A percentile compares a stretch with the other conserved stretches of the same genome.
phyloP scores from a whole-genome alignment of 768 basidiomycete species.

The Exsudoporus frostii region DNA sequence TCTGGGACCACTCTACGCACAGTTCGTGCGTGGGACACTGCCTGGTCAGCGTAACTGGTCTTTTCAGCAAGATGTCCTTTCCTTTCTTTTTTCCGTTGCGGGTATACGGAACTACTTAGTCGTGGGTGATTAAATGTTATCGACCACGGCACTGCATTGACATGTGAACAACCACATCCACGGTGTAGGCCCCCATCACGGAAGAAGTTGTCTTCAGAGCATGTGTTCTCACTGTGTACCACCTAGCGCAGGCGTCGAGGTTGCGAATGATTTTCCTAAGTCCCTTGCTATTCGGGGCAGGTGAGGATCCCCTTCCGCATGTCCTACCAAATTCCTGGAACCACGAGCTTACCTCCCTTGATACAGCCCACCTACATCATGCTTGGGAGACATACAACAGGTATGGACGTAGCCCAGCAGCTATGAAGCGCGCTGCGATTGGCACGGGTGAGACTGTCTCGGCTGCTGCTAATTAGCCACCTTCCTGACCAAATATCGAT shows the following conservation, averaged over 20 bases:
- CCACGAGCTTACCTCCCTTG: slow-evolving; percentile 6
- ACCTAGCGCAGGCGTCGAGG: slow-evolving; percentile 57
- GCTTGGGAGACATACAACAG: slow-evolving; percentile 82
- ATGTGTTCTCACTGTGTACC: slow-evolving; percentile 73
- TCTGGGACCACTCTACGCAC: slow-evolving; percentile 70
- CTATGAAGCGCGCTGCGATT: slow-evolving; percentile 59
- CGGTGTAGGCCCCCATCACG: slow-evolving; percentile 73
- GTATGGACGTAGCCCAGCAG: slow-evolving; percentile 63
- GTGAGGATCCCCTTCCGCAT: slow-evolving; percentile 40
- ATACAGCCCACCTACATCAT: slow-evolving; percentile 86
- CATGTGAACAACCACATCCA: not conserved
- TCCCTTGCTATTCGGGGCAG: slow-evolving; percentile 86
- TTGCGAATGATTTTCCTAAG: slow-evolving; percentile 70
- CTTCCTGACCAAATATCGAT: slow-evolving; percentile 11
- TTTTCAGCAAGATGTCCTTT: slow-evolving; percentile 37
- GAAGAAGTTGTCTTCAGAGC: slow-evolving; percentile 92
- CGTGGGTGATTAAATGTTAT: slow-evolving; percentile 30
- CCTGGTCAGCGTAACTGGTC: slow-evolving; percentile 56
- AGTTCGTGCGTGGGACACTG: slow-evolving; percentile 41
- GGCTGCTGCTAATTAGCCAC: not conserved
- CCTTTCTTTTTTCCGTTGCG: slow-evolving; percentile 46
- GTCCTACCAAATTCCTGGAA: not conserved
- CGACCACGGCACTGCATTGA: not conserved
- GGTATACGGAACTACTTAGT: slow-evolving; percentile 70
- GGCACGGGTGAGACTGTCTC: slow-evolving; percentile 44